These are phyloP conservation scores for Plantago coronopus DNA, from an alignment of 305 asterid species.

Conservation along the genomic window DNA sequence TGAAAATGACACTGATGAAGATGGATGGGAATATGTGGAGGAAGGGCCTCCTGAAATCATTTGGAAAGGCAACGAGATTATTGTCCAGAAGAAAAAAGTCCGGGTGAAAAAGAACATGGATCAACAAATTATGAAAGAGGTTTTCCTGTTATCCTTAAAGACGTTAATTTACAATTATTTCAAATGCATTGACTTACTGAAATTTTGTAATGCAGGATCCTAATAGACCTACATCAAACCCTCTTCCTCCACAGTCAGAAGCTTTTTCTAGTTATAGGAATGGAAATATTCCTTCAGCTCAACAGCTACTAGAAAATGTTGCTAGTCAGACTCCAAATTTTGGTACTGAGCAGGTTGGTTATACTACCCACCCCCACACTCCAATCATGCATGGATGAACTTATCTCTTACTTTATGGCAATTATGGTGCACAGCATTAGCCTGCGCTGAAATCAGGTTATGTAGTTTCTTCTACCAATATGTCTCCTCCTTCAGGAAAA, in stretches of 20 bases:
- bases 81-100: constrained; percentile 81
- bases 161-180: constrained; percentile 8
- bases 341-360: constrained; percentile 88
- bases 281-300: constrained; percentile 61
- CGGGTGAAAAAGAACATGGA: constrained; percentile 62
- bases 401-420: too few species aligned
- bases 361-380: constrained; percentile 17
- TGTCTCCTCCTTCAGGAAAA: constrained; percentile 10
- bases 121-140: constrained; percentile 44
- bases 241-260: constrained; percentile 91
- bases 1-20: constrained; percentile 48
- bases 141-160: constrained; percentile 24
- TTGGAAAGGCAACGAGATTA: constrained; percentile 97
- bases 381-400: background rate
- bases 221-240: constrained; percentile 86
- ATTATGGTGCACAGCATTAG: too few species aligned
- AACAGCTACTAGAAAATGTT: constrained; percentile 73
- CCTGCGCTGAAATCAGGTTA: background rate
- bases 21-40: constrained; percentile 89
- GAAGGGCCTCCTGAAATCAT: constrained; percentile 97
- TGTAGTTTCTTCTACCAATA: constrained; percentile 13
- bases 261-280: constrained; percentile 57
- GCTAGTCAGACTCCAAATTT: constrained; percentile 95
- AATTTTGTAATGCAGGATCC: constrained; percentile 47
- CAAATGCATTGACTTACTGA: constrained; percentile 8